Base-by-base conservation (phyloP, 2,329 filamentous ascomycete species). In the Diaporthe humulicola region DNA sequence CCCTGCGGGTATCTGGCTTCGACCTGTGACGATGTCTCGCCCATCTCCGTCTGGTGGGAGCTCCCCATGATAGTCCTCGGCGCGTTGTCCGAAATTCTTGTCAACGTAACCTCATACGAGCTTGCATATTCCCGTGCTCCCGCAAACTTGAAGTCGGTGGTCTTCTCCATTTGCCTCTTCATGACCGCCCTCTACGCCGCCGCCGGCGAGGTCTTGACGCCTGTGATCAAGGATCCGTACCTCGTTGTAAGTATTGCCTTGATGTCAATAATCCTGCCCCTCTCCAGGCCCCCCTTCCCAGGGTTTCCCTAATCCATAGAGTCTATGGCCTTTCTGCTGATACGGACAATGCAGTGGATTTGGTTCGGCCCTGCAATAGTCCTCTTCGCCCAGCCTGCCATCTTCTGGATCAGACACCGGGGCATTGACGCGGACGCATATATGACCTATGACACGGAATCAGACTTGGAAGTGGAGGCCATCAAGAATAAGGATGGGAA, bases 41-140 rank as follows among this genome's bases (percentile, higher is more conserved):
- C 84, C 45, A 85, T 91, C 75, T 87, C 86, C 42, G 87, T 90
- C 42, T 90, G 88, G 85, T 84, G 86, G 73, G 88, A 90, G 76
- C 83, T 88, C 1, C 86, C 87, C 30, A 84, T 86, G 48, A 88
- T 90, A 77, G 81, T 86, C 6, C 83, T 91, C 1, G 87, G 88
- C 48, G 89, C 87, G 28, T 82, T 89, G 33, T 87, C 87, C 1
- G 89, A 92, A 79, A 88, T 91, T 78, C 88, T 91, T 76, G 87
- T 88, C 45, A 91, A 89, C 61, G 90, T 93, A 64, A 93, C 92
- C 1, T 87, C 89, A 60, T 87, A 93, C 61, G 92, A 94, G 81
- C 91, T 93, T 76, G 92, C 91, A 6, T 94, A 91, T 82, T 91
- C 90, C 78, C 92, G 93, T 79, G 91, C 92, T 0, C 92, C 92